Conservation (phyloP, 208 protist genomes). For the Crithidia bombi region DNA sequence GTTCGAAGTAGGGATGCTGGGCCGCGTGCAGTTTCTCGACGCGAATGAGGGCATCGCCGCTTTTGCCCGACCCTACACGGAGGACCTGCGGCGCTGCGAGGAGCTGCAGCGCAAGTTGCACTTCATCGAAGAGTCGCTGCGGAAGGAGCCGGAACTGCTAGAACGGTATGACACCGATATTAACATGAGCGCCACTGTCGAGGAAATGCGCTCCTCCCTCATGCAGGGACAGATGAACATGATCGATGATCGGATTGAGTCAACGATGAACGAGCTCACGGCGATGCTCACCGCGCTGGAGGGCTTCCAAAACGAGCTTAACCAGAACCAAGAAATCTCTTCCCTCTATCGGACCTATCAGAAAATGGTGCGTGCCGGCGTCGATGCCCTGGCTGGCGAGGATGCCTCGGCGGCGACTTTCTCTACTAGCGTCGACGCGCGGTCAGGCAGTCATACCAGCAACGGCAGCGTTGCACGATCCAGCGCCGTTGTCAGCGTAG, state of each 20-base stretch:
- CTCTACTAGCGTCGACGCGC: neutral
- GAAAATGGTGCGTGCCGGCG: slow-evolving; percentile 71
- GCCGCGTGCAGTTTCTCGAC: slow-evolving; percentile 97
- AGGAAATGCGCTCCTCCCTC: slow-evolving; percentile 75
- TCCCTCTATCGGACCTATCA: slow-evolving; percentile 91
- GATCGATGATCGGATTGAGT: slow-evolving; percentile 68
- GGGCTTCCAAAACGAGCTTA: slow-evolving; percentile 59
- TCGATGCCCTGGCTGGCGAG: slow-evolving; percentile 59
- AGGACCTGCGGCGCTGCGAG: slow-evolving; percentile 97
- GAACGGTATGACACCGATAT: slow-evolving; percentile 58
- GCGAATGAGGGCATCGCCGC: slow-evolving; percentile 90
- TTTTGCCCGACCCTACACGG: slow-evolving; percentile 97
- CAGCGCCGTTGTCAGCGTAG: slow-evolving; percentile 17
- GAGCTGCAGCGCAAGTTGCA: slow-evolving; percentile 97
- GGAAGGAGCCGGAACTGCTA: slow-evolving; percentile 88
- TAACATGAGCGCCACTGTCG: slow-evolving; percentile 43
- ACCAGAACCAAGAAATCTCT: slow-evolving; percentile 76
- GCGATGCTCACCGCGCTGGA: slow-evolving; percentile 45
- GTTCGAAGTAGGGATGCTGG: slow-evolving; percentile 95
- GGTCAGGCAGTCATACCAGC: slow-evolving; percentile 46
- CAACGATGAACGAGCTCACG: slow-evolving; percentile 40
- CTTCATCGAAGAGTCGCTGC: slow-evolving; percentile 85
- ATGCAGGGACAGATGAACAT: slow-evolving; percentile 90
- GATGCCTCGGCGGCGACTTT: slow-evolving; percentile 42
- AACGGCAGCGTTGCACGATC: slow-evolving; percentile 32